Evolutionary conservation across 345 rosid genomes (phyloP).

Genomic region (Citrus medica): DNA sequence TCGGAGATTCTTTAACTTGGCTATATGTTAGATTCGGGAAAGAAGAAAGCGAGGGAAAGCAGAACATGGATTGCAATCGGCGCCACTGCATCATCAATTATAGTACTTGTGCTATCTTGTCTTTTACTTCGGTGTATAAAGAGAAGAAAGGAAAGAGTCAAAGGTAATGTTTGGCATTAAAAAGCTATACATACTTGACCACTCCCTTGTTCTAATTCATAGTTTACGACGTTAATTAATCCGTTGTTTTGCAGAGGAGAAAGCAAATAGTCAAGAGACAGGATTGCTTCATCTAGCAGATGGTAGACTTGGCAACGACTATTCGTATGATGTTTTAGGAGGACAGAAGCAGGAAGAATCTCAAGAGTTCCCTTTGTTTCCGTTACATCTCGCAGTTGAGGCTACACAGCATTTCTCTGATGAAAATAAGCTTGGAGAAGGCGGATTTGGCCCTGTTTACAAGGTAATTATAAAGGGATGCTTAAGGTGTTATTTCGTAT

Average conservation of each 20-base stretch:
- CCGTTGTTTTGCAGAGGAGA: not conserved
- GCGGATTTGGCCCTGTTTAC: not conserved
- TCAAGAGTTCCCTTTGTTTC: not conserved
- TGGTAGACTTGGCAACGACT: not conserved
- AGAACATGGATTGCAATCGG: slow-evolving; percentile 5
- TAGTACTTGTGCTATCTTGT: not conserved
- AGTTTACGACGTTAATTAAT: not conserved
- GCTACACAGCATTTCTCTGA: not conserved
- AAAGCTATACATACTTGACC: not conserved
- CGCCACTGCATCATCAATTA: not conserved
- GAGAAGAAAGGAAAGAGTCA: not conserved
- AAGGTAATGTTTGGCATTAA: not conserved
- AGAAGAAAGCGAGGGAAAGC: not conserved
- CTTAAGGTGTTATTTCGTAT: no score
- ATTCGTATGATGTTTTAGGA: not conserved
- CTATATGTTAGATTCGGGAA: not conserved
- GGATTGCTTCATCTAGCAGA: not conserved
- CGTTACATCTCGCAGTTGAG: not conserved
- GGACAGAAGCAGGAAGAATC: not conserved
- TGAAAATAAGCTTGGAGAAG: not conserved
- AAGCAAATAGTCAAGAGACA: not conserved
- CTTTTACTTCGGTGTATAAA: not conserved
- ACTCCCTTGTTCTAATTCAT: not conserved
- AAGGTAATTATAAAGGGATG: not conserved
- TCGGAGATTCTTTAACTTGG: not conserved